Percentiles rank a stretch among this genome's conserved stretches.
Conservation (phyloP, 2,329 filamentous ascomycete species). For the Colletotrichum sp. region DNA sequence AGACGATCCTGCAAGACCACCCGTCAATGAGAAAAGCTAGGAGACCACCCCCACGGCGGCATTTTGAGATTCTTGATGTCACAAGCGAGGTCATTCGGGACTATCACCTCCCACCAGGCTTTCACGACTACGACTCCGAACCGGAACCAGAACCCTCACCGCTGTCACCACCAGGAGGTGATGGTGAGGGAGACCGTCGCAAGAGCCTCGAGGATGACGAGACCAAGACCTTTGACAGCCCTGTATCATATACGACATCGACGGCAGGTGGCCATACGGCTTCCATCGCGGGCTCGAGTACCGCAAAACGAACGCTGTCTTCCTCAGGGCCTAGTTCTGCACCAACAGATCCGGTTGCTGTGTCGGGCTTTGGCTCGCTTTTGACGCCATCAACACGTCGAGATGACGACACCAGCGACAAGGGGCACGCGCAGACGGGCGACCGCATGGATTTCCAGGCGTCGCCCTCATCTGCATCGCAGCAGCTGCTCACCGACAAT, state of each 20-base stretch:
- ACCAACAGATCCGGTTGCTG: not conserved
- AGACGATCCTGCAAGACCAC: conserved; percentile 33
- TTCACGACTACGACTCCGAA: conserved; percentile 12
- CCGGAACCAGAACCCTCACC: not conserved
- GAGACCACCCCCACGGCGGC: conserved; percentile 25
- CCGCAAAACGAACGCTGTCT: not conserved
- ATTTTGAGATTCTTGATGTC: conserved; percentile 41
- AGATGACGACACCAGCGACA: not conserved
- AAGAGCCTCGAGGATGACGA: not conserved
- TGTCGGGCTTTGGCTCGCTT: not conserved
- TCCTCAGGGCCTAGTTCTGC: not conserved
- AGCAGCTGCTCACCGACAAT: conserved; percentile 31
- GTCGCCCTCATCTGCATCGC: conserved; percentile 28
- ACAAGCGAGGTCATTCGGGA: conserved; percentile 41
- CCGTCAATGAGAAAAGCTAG: conserved; percentile 37
- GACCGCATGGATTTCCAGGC: not conserved
- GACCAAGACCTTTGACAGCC: not conserved
- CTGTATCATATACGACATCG: conserved; percentile 8
- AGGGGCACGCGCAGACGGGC: not conserved
- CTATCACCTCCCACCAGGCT: conserved; percentile 30
- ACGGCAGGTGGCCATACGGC: not conserved
- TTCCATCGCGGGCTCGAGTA: not conserved
- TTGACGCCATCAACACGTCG: not conserved
- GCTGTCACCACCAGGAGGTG: not conserved
- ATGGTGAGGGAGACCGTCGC: not conserved